Evolutionary conservation across 2,329 filamentous ascomycete species (phyloP), one percentile per base, ranked within the genome.

Genomic region (Aureobasidium pullulans): DNA sequence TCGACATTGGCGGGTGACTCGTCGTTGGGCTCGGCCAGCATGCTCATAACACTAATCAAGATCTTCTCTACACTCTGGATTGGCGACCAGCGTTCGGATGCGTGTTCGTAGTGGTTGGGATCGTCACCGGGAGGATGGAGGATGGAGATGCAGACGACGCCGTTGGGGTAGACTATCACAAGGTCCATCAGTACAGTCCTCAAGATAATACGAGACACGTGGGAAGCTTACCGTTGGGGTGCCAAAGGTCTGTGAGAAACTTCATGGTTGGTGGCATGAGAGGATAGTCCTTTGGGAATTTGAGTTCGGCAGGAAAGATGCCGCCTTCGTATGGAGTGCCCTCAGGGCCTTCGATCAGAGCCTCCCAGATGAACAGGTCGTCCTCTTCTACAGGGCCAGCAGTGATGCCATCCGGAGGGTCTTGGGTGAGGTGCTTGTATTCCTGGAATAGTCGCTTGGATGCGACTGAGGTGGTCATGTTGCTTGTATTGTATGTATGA

Each of bases 11-110:
- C 93, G 0, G 93, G 93, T 64, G 88, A 94, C 81, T 97, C 93
- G 71, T 97, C 93, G 74, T 97, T 97, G 62, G 93, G 92, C 76
- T 96, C 92, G 1, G 92, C 92, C 47, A 97, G 83, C 92, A 97
- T 97, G 75, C 90, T 96, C 88, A 97, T 97, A 62, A 97, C 93
- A 49, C 86, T 91, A 60, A 97, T 91, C 66, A 97, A 80, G 66
- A 97, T 97, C 80, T 96, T 97, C 77, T 97, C 94, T 66, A 96
- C 93, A 61, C 88, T 94, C 77, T 97, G 94, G 63, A 97, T 96
- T 11, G 93, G 93, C 31, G 88, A 93, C 93, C 93, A 97, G 64
- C 93, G 86, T 78, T 97, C 94, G 1, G 88, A 91, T 7, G 94
- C 93, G 68, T 93, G 89, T 75, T 97, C 93, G 81, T 97, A 97